Evolutionary conservation across 257 asterid genomes (phyloP), one percentile per base, ranked within the genome.

Genomic region (Solanum lignicaule): DNA sequence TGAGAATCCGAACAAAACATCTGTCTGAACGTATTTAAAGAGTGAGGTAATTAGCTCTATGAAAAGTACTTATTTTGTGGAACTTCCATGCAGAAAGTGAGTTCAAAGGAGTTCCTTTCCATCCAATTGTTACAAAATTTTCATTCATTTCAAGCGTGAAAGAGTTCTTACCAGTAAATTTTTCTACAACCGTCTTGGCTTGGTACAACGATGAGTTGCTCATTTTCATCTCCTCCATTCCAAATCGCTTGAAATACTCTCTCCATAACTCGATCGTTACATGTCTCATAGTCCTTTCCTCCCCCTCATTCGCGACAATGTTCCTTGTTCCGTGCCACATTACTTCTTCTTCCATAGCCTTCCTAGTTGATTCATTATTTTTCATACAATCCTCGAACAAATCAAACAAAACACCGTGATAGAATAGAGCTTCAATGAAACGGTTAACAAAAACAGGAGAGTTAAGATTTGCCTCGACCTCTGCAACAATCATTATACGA

Each of bases 41-140:
- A 25, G 84, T 78, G 35, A 78, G 2, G 9, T 27, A 27, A 55
- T 55, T 18, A 1, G 5, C 27, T 15, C 20, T 35, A 5, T 29
- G 85, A 29, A 48, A 29, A 46, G 11, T 10, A 0, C 16, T 81
- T 46, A 1, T 81, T 46, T 25, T 38, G 23, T 25, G 66, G 46
- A 90, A 88, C 86, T 87, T 92, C 96, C 96, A 93, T 8, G 92
- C 93, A 71, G 96, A 93, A 27, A 91, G 90, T 60, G 94, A 92
- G 58, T 75, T 74, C 18, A 90, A 7, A 7, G 93, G 93, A 16
- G 89, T 92, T 55, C 94, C 94, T 82, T 94, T 92, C 96, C 96
- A 93, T 4, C 95, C 93, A 58, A 91, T 55, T 2, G 89, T 86
- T 23, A 93, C 86, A 73, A 91, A 86, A 60, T 92, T 93, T 9